Conservation (phyloP, 306 rosid genomes). For the Oemleria cerasiformis region DNA sequence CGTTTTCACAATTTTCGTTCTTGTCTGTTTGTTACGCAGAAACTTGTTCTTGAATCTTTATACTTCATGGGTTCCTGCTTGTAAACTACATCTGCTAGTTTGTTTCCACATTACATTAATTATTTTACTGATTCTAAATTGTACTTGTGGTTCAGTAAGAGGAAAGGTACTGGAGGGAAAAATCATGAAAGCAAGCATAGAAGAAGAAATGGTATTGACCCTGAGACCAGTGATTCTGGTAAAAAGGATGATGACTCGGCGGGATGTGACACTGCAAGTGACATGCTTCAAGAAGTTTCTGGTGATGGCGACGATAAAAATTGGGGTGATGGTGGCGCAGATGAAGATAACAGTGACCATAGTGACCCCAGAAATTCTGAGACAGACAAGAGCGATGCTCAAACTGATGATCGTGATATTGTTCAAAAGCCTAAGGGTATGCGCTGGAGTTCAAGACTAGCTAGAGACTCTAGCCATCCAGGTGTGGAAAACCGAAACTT, state of each 20-base stretch:
- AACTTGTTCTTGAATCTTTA: not conserved
- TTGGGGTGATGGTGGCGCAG: slow-evolving; percentile 26
- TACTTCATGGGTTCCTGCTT: not conserved
- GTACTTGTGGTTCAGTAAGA: slow-evolving; percentile 24
- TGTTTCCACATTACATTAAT: not conserved
- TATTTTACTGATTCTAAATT: not conserved
- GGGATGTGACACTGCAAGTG: slow-evolving; percentile 34
- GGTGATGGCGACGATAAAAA: slow-evolving; percentile 30
- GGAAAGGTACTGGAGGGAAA: slow-evolving; percentile 22
- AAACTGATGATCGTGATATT: not conserved
- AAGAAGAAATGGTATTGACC: slow-evolving; percentile 10
- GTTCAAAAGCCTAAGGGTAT: slow-evolving; percentile 26
- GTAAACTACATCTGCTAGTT: slow-evolving; percentile 4
- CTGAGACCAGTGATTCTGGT: slow-evolving; percentile 14
- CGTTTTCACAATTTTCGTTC: slow-evolving; percentile 1
- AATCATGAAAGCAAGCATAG: slow-evolving; percentile 24
- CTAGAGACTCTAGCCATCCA: slow-evolving; percentile 39
- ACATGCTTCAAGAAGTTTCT: slow-evolving; percentile 19
- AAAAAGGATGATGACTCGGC: slow-evolving; percentile 19
- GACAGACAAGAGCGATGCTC: slow-evolving; percentile 27
- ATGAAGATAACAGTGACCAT: slow-evolving; percentile 21
- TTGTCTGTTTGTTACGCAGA: not conserved
- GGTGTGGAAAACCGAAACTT: slow-evolving; percentile 44
- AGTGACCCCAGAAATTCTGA: slow-evolving; percentile 32
- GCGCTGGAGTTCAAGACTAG: slow-evolving; percentile 44